These are phyloP conservation scores for Oryza brachyantha DNA, from an alignment of 176 grass and related monocot species.

Conservation along the genomic window DNA sequence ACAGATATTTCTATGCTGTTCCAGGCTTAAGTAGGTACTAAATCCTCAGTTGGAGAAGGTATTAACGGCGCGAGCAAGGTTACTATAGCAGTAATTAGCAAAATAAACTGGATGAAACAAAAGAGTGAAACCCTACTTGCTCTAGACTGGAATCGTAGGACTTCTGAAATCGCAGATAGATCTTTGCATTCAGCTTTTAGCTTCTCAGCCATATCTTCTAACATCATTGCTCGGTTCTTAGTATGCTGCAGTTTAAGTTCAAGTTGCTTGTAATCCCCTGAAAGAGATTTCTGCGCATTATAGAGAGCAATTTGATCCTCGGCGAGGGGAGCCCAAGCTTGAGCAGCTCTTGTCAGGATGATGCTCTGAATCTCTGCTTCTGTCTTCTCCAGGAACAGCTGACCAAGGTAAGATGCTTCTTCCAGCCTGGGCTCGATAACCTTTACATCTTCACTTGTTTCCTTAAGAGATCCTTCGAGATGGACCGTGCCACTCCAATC, in stretches of 20 bases:
- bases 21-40: conserved; percentile 67
- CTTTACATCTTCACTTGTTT: conserved; percentile 35
- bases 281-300: conserved; percentile 46
- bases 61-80: conserved; percentile 52
- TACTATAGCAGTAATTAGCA: conserved; percentile 46
- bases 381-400: conserved; percentile 53
- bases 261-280: conserved; percentile 42
- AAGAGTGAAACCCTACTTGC: conserved; percentile 47
- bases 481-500: conserved; percentile 28
- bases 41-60: conserved; percentile 39
- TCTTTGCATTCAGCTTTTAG: conserved; percentile 40
- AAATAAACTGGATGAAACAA: conserved; percentile 59
- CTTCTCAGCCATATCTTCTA: conserved; percentile 51
- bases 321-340: conserved; percentile 21
- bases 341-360: conserved; percentile 47
- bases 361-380: conserved; percentile 58
- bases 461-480: conserved; percentile 31
- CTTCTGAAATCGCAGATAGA: conserved; percentile 37
- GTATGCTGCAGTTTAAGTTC: conserved; percentile 31
- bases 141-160: conserved; percentile 52
- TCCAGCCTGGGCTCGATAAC: conserved; percentile 38
- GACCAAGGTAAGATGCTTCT: conserved; percentile 45
- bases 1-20: neutral
- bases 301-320: conserved; percentile 50
- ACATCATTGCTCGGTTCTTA: conserved; percentile 35